Evolutionary conservation across 352 stramenopile genomes (phyloP).

Genomic region (Pythium periplocum): DNA sequence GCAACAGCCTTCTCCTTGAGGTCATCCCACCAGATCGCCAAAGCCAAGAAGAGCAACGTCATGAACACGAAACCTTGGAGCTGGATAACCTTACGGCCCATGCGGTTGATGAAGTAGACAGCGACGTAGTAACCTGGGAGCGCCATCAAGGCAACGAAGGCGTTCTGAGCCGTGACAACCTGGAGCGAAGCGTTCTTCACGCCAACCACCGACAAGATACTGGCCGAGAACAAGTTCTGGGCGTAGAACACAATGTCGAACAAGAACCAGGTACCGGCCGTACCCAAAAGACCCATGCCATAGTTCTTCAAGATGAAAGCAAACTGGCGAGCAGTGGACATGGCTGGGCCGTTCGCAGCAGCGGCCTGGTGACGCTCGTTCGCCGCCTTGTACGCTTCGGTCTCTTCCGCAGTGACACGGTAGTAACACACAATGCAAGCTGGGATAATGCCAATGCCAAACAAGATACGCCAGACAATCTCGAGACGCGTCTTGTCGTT

Average conservation of each 20-base stretch:
- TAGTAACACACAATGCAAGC: slow-evolving; percentile 63
- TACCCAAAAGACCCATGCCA: slow-evolving; percentile 46
- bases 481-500: slow-evolving; percentile 40
- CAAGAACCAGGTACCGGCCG: slow-evolving; percentile 77
- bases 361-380: slow-evolving; percentile 8
- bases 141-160: slow-evolving; percentile 1
- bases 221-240: slow-evolving; percentile 74
- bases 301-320: slow-evolving; percentile 50
- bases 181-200: slow-evolving; percentile 37
- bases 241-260: slow-evolving; percentile 85
- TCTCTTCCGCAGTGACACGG: slow-evolving; percentile 56
- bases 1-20: slow-evolving; percentile 40
- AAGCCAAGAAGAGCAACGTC: slow-evolving; percentile 53
- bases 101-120: slow-evolving; percentile 59
- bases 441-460: slow-evolving; percentile 57
- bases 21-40: slow-evolving; percentile 57
- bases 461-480: slow-evolving; percentile 57
- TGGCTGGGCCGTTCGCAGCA: neutral
- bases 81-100: slow-evolving; percentile 72
- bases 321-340: slow-evolving; percentile 2
- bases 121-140: slow-evolving; percentile 35
- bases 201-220: slow-evolving; percentile 54
- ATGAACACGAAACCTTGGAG: slow-evolving; percentile 68
- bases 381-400: slow-evolving; percentile 31
- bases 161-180: slow-evolving; percentile 35